Conservation (phyloP, 352 stramenopile species). For the Phytopythium cucurbitacearum region DNA sequence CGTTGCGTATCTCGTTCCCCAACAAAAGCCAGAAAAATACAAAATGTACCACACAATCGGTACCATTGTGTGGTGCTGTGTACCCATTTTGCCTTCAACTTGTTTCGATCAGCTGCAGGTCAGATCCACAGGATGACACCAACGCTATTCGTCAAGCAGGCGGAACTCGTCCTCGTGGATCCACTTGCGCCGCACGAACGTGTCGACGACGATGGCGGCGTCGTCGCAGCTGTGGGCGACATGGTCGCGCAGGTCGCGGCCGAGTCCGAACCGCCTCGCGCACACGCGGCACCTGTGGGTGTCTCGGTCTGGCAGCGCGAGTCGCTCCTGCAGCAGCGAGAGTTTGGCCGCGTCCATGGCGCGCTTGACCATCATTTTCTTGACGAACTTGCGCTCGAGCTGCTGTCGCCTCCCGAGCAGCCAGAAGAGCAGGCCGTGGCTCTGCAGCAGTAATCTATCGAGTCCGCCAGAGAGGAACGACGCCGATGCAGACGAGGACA, state of each 20-base stretch:
- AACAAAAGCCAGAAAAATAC: too few species aligned
- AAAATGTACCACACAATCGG: too few species aligned
- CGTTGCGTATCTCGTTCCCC: too few species aligned
- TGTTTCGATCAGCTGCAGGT: too few species aligned
- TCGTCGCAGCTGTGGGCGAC: slow-evolving; percentile 12
- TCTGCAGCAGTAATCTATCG: slow-evolving; percentile 31
- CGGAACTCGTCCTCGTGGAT: slow-evolving; percentile 41
- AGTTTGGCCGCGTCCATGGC: slow-evolving; percentile 26
- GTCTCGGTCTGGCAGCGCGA: slow-evolving; percentile 6
- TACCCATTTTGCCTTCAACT: too few species aligned
- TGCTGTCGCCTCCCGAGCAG: slow-evolving; percentile 37
- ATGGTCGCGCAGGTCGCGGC: slow-evolving; percentile 34
- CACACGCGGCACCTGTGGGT: slow-evolving; percentile 21
- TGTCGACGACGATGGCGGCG: slow-evolving; percentile 24
- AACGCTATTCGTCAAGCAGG: slow-evolving; percentile 19
- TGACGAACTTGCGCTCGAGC: slow-evolving; percentile 46
- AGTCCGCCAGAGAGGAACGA: slow-evolving; percentile 30
- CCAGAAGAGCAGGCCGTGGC: slow-evolving; percentile 42
- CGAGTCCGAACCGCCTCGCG: slow-evolving; percentile 28
- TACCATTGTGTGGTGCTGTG: too few species aligned
- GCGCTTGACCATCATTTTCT: slow-evolving; percentile 33
- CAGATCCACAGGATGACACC: too few species aligned
- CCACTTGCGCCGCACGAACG: slow-evolving; percentile 31
- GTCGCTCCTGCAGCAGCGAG: slow-evolving; percentile 12
- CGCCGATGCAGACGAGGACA: slow-evolving; percentile 25